These are phyloP conservation scores for Daphne laureola DNA, from an alignment of 441 rosid species.

Conservation along the genomic window DNA sequence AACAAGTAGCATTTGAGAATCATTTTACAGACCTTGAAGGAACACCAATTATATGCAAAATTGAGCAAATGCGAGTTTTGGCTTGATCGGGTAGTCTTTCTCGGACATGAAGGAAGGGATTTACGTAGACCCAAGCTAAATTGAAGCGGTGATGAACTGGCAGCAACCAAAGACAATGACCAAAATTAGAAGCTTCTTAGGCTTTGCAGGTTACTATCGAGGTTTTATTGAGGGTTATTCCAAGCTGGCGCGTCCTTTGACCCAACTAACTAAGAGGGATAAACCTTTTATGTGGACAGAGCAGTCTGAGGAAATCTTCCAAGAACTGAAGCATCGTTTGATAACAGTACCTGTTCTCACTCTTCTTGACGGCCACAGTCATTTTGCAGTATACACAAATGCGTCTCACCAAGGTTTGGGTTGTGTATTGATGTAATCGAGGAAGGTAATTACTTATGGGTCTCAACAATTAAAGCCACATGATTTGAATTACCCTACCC, in stretches of 20 bases:
- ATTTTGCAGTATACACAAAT: not conserved
- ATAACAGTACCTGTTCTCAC: not conserved
- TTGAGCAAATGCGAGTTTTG: not conserved
- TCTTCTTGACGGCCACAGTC: not conserved
- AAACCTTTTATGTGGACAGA: not conserved
- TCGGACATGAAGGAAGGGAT: not conserved
- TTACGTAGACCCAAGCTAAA: not conserved
- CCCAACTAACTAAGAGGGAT: not conserved
- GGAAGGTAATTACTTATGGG: not conserved
- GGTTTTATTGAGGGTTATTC: too few species aligned
- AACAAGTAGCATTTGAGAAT: not conserved
- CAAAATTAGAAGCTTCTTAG: not conserved
- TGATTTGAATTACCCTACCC: not conserved
- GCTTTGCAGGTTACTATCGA: not conserved
- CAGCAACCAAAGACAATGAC: not conserved
- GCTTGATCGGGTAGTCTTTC: not conserved
- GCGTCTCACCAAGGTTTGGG: not conserved
- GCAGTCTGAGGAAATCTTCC: conserved; percentile 6
- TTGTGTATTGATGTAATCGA: conserved; percentile 6
- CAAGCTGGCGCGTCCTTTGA: not conserved
- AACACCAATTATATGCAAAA: not conserved
- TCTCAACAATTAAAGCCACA: not conserved
- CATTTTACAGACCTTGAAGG: not conserved
- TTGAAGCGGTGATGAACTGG: not conserved
- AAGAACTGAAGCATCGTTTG: not conserved